Base-by-base conservation (phyloP, 106 monocot genomes). In the Vanilla planifolia region DNA sequence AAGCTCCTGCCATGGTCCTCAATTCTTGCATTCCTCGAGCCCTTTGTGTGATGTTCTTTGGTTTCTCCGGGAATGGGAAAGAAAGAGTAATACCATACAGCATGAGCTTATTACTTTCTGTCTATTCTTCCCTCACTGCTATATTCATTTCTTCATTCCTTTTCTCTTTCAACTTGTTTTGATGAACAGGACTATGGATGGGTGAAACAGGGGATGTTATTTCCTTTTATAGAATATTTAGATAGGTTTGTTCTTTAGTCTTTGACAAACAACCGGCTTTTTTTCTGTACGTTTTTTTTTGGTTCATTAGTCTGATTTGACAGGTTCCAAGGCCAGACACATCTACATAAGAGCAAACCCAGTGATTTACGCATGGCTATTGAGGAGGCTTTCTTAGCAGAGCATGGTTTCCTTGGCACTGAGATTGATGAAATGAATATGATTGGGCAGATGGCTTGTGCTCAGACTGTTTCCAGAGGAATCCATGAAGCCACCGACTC, bases 331-430 rank as follows among this genome's bases (percentile, higher is more conserved):
- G 82, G 72, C 15, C 91, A 98, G 70, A 85, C 78, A 41, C 67
- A 88, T 29, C 68, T 85, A 65, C 75, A 85, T 42, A 88, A 74
- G 69, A 72, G 65, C 70, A 92, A 70, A 28, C 68, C 78, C 3
- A 67, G 65, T 48, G 85, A 81, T 30, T 88, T 98, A 29, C 65
- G 70, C 28, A 68, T 73, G 64, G 92, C 98, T 4, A 85, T 88
- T 11, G 98, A 98, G 51, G 98, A 98, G 64, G 98, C 92, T 25
- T 88, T 92, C 66, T 57, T 88, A 51, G 88, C 91, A n/a, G 87
- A 92, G 41, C 65, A 77, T 65, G 98, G 92, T 14, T 84, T 91
- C 42, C 22, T 72, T 39, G 73, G 64, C 48, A 39, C 43, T 23
- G 51, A 64, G 42, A 11, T 65, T 48, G 69, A 75, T 67, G 66